Evolutionary conservation across 1,284 basidiomycete genomes (phyloP), one percentile per base, ranked within the genome.

Genomic region (Microbotryomycetes sp.): DNA sequence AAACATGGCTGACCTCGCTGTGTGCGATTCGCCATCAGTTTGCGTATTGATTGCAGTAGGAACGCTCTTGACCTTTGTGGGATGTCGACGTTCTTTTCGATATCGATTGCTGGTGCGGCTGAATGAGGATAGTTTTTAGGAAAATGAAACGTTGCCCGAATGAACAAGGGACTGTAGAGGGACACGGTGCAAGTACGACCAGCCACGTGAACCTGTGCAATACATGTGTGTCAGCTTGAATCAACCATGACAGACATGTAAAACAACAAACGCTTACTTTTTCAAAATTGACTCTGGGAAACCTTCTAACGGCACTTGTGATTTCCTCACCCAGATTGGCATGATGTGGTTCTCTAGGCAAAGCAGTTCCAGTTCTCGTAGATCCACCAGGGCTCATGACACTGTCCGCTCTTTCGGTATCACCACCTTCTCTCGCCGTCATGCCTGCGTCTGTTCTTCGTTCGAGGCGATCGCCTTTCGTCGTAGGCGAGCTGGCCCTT

Each of bases 91-190:
- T 84, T 90, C 28, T 85, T 83, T 71, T 94, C 91, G 2, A 96
- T 80, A 59, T 92, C 89, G 51, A 93, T 83, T 2, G 81, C 81
- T 0, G 91, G 90, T 56, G 84, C 79, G 0, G 70, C 66, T 0
- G 79, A 79, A 25, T 84, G 81, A 0, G 92, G 91, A 71, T 97
- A 97, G 52, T 83, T 83, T 31, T 83, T 80, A 1, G 92, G 92
- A 73, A 96, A 96, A 2, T 84, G 85, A 77, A 94, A 93, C 5
- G 89, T 87, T n/a, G 93, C 83, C 1, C 92, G 85, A 58, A 94
- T 84, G 77, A 89, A 92, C 4, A 87, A 63, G 1, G 91, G 92
- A 0, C 90, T 90, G 70, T 91, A 86, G 52, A 96, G 78, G 7
- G 89, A 88, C 57, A 96, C 81, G 2, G 89, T 92, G 68, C 89